Evolutionary conservation across 768 basidiomycete species (phyloP), one percentile per base, ranked within the genome.

Genomic region (Sarcodon sp.): DNA sequence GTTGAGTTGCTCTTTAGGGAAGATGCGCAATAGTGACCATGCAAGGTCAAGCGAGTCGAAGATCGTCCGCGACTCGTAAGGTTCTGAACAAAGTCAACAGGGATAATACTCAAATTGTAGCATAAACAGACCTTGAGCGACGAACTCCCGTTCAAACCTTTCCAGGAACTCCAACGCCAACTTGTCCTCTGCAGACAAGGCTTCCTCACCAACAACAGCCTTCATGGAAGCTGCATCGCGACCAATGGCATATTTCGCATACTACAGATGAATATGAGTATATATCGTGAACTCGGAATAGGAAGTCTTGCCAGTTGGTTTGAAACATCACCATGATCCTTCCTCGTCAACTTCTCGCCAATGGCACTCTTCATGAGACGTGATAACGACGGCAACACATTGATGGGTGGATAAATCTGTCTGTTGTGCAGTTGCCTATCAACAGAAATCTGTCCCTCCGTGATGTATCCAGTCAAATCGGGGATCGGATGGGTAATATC

Each of bases 401-500:
- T 99, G 75, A 99, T 98, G 45, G 96, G 96, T 34, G 96, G 96
- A 70, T 97, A 98, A 63, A 98, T 93, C 66, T 92, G 90, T 58
- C 86, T 74, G 72, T 99, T 97, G 76, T 96, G 75, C 64, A 99
- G 71, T 65, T 96, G 90, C 54, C 96, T 84, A 72, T 99, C 96
- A 60, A 99, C 87, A 65, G 84, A 94, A 69, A 99, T 96, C 69
- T 99, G 96, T 45, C 96, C 96, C 73, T 98, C 94, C 45, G 93
- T 93, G 65, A 99, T 99, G 68, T 98, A 99, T 47, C 96, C 96
- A 54, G 94, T 98, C 65, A 98, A 73, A 79, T 97, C 94, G 61
- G 94, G 94, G 67, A 99, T 97, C 51, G 96, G 96, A 68, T 99
- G 96, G n/a, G 96, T 98, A 66, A 99, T 99, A 73, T 98, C 94